A percentile compares a stretch with the other conserved stretches of the same genome.
phyloP scores from a whole-genome alignment of 345 rosid species.

The Eucalyptus pumila region DNA sequence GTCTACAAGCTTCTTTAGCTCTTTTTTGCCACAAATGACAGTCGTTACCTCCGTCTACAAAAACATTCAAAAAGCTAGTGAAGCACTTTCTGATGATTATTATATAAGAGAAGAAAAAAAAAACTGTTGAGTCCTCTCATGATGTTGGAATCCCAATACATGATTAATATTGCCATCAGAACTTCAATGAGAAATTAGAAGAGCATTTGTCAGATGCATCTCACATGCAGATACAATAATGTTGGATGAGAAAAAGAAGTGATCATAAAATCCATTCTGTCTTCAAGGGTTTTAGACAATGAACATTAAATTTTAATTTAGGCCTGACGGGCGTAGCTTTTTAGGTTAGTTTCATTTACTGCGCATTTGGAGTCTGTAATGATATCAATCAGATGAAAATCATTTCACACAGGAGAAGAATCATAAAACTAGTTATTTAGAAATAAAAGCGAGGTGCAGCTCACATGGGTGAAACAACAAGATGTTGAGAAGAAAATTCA shows the following conservation, averaged over 20 bases:
- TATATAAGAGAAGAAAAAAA: background rate
- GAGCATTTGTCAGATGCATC: background rate
- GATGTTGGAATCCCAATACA: background rate
- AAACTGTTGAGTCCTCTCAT: background rate
- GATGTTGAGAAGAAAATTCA: background rate
- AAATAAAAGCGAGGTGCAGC: background rate
- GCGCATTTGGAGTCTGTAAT: background rate
- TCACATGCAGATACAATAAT: background rate
- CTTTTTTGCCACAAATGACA: slow-evolving; percentile 82
- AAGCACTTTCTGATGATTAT: background rate
- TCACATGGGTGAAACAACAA: background rate
- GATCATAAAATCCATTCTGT: background rate
- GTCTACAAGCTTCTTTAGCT: slow-evolving; percentile 71
- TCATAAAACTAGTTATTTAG: background rate
- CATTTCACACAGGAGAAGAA: background rate
- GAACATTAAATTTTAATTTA: background rate
- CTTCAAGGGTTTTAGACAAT: background rate
- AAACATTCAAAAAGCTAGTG: background rate
- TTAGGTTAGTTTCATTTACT: background rate
- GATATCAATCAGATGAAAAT: background rate
- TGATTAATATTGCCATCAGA: background rate
- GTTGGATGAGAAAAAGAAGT: background rate
- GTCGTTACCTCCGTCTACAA: slow-evolving; percentile 87
- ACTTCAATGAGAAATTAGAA: background rate
- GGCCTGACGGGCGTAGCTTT: background rate